These are phyloP conservation scores for Paraconiothyrium brasiliense DNA, from an alignment of 2,329 filamentous ascomycete genomes.

Conservation along the genomic window DNA sequence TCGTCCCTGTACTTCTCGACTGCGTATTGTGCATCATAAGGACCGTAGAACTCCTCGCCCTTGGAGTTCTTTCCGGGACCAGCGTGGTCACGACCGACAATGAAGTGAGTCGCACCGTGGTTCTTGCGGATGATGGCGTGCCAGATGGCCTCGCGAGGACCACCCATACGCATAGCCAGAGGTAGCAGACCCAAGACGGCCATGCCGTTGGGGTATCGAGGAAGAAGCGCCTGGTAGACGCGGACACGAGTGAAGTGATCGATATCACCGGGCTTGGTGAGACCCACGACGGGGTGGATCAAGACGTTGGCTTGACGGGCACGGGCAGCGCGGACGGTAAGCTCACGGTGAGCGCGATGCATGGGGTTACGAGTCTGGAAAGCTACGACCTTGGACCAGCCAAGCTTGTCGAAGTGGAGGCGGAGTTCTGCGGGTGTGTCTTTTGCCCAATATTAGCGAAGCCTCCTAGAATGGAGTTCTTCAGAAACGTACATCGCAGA, in stretches of 20 bases:
- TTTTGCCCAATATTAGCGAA: conserved; percentile 45
- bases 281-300: conserved; percentile 97
- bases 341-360: conserved; percentile 97
- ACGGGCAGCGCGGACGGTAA: conserved; percentile 96
- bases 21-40: conserved; percentile 95
- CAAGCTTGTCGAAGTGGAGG: conserved; percentile 98
- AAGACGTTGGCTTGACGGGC: conserved; percentile 97
- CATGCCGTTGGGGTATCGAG: conserved; percentile 99
- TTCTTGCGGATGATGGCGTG: conserved; percentile 99
- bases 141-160: conserved; percentile 98
- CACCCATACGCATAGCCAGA: conserved; percentile 98
- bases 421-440: conserved; percentile 94
- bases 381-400: conserved; percentile 96
- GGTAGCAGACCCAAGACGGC: conserved; percentile 93
- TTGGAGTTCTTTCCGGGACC: conserved; percentile 98
- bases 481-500: conserved; percentile 77
- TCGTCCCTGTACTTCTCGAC: conserved; percentile 97
- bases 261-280: conserved; percentile 99
- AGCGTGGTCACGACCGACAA: conserved; percentile 97
- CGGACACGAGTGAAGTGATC: conserved; percentile 99
- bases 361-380: conserved; percentile 99
- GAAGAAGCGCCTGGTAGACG: conserved; percentile 96
- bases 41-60: conserved; percentile 96
- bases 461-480: background rate
- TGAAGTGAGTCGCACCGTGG: conserved; percentile 98